Evolutionary conservation across 2,329 filamentous ascomycete species (phyloP).

Genomic region (Apiospora marii): DNA sequence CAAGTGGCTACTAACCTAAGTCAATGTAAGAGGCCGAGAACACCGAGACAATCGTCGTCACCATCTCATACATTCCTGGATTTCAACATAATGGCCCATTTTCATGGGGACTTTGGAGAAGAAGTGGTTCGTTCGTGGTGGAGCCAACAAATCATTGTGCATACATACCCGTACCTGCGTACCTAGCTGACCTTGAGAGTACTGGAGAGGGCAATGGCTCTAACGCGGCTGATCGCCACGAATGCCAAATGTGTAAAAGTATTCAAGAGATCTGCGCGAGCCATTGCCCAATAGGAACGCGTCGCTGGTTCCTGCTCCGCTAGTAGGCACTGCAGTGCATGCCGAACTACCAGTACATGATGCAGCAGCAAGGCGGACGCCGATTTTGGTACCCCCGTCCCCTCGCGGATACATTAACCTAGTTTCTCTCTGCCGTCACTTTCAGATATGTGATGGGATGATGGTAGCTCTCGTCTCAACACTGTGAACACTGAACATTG

Average conservation of each 20-base stretch:
- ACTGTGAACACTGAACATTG: conserved; percentile 3
- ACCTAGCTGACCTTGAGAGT: not conserved
- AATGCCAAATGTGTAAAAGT: conserved; percentile 10
- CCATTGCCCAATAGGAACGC: conserved; percentile 11
- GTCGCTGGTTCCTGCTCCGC: not conserved
- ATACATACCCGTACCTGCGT: no score
- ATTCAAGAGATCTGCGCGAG: conserved; percentile 5
- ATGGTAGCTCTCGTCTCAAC: not conserved
- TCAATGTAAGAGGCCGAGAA: conserved; percentile 14
- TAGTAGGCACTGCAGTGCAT: not conserved
- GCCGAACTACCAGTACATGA: conserved; percentile 4
- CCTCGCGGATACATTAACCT: not conserved
- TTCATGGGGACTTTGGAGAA: not conserved
- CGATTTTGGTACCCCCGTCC: not conserved
- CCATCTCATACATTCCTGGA: conserved; percentile 1
- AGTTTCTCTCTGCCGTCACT: conserved; percentile 13
- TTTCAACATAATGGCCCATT: not conserved
- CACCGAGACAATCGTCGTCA: conserved; percentile 23
- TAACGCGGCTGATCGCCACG: conserved; percentile 23
- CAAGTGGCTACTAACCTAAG: conserved; percentile 18
- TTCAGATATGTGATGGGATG: conserved; percentile 6
- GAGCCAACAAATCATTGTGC: conserved; percentile 6
- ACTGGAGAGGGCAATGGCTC: not conserved
- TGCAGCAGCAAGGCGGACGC: not conserved
- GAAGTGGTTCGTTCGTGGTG: not conserved